A percentile compares a stretch with the other conserved stretches of the same genome.
phyloP scores from a whole-genome alignment of 805 yeast genomes.

The Blastobotrys terrestris region DNA sequence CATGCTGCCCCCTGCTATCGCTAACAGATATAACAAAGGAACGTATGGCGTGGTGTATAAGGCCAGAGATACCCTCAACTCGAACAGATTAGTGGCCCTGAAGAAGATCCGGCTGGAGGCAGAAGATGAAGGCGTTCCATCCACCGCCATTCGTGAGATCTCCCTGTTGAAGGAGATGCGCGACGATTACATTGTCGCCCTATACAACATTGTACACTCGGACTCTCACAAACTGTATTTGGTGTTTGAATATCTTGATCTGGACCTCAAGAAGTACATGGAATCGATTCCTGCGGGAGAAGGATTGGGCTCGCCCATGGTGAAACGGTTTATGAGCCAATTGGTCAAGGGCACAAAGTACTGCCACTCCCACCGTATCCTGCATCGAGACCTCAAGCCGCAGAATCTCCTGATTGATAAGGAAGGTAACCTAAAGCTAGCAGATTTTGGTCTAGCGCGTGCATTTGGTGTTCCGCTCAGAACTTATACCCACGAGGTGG shows the following conservation, averaged over 20 bases:
- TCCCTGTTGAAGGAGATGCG: conserved; percentile 88
- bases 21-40: conserved; percentile 40
- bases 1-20: background rate
- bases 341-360: conserved; percentile 83
- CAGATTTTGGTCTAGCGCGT: conserved; percentile 92
- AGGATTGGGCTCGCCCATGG: conserved; percentile 84
- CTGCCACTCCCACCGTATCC: conserved; percentile 89
- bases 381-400: conserved; percentile 95
- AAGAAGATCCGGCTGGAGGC: conserved; percentile 93
- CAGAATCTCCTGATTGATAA: conserved; percentile 91
- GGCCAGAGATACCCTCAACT: conserved; percentile 82
- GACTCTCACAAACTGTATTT: conserved; percentile 87
- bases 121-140: conserved; percentile 98
- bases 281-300: conserved; percentile 88
- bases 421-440: conserved; percentile 87
- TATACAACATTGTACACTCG: conserved; percentile 91
- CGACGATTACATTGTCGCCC: conserved; percentile 86
- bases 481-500: conserved; percentile 97
- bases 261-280: conserved; percentile 95
- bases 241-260: conserved; percentile 88
- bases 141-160: conserved; percentile 95
- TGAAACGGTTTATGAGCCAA: conserved; percentile 89
- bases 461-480: conserved; percentile 97
- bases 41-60: conserved; percentile 98
- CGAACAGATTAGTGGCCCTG: conserved; percentile 90